Base-by-base conservation (phyloP, 345 rosid genomes). In the Corchorus olitorius region DNA sequence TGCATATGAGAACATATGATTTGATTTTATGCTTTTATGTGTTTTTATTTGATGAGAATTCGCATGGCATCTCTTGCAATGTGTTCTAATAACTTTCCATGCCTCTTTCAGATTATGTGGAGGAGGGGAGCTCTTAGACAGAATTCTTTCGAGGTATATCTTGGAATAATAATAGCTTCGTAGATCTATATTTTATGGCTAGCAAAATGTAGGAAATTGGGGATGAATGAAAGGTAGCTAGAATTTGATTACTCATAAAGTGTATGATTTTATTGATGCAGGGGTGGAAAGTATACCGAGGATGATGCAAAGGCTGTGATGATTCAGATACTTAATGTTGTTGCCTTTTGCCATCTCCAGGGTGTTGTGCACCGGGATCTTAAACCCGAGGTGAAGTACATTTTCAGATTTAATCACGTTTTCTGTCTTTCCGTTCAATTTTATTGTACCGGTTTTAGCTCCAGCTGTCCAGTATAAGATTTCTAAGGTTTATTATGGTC, bases 341-440 rank as follows among this genome's bases (percentile, higher is more conserved):
- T 93, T 77, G 87, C 98, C 0, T 96, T 93, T 87, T 95, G 97
- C 80, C 99, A 95, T 84, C 96, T 95, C 13, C 99, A 95, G 77
- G 99, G 99, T 60, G 99, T 96, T 79, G 98, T 93, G 68, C 99
- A 96, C 62, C 89, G 99, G 69, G 99, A 96, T 88, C 94, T 96
- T 49, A 96, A 96, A 87, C 99, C 98, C 22, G 99, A 96, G 99
- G 99, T 93, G 61, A 78, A 76, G 65, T 62, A 39, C 15, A 37
- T 76, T 63, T 63, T 8, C 34, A 65, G 45, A 65, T 53, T 65
- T 3, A 35, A 12, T 64, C 22, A 15, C 46, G 41, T 61, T 69
- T 70, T 68, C 37, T 54, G 61, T 50, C 19, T 63, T 65, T 62
- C 58, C 37, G 2, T 49, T 52, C 5, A 70, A 61, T 70, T 35